Conservation (phyloP, 2,329 filamentous ascomycete genomes). For the Eurotiales sp. region DNA sequence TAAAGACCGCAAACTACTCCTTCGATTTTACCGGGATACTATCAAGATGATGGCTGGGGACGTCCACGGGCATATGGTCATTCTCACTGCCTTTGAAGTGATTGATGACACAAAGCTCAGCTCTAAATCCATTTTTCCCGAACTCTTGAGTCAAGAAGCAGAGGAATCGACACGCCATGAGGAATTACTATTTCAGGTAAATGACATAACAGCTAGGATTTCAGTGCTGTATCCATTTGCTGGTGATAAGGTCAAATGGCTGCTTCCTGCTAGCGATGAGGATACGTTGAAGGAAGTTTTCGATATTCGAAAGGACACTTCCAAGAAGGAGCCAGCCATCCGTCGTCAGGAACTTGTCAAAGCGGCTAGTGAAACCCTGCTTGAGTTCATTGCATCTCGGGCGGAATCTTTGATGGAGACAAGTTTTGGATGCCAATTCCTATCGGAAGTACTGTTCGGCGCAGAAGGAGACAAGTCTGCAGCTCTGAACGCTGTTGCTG, state of each 20-base stretch:
- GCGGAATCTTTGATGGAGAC: slow-evolving; percentile 67
- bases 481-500: slow-evolving; percentile 65
- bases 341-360: slow-evolving; percentile 73
- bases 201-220: slow-evolving; percentile 51
- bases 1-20: slow-evolving; percentile 86
- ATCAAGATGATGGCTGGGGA: slow-evolving; percentile 83
- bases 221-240: slow-evolving; percentile 80
- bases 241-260: slow-evolving; percentile 56
- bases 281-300: slow-evolving; percentile 73
- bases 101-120: slow-evolving; percentile 91
- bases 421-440: slow-evolving; percentile 81
- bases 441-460: slow-evolving; percentile 76
- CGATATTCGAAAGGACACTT: slow-evolving; percentile 74
- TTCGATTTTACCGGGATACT: slow-evolving; percentile 87
- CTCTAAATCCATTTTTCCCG: slow-evolving; percentile 79
- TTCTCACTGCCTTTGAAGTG: slow-evolving; percentile 83
- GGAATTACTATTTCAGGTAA: slow-evolving; percentile 41
- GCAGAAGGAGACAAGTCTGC: slow-evolving; percentile 70
- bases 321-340: slow-evolving; percentile 81
- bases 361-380: slow-evolving; percentile 68
- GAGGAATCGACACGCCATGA: slow-evolving; percentile 37
- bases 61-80: slow-evolving; percentile 69
- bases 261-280: slow-evolving; percentile 62
- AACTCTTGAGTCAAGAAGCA: slow-evolving; percentile 69
- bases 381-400: slow-evolving; percentile 67